Percentiles rank a stretch among this genome's conserved stretches.
Evolutionary conservation across 805 yeast species (phyloP).

Genomic region (Metschnikowia henanensis): DNA sequence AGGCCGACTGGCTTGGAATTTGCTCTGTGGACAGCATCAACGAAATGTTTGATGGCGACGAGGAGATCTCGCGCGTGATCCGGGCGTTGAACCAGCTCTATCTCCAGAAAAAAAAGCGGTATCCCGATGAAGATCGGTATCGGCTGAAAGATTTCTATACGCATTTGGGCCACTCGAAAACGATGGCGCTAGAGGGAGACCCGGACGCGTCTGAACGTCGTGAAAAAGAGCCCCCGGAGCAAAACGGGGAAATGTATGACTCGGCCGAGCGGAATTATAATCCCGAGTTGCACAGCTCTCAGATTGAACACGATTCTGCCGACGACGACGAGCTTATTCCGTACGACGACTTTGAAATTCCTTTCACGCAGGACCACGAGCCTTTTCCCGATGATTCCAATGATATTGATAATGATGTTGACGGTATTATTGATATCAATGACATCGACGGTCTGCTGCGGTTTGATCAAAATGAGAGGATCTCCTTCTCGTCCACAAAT

Average conservation of each 20-base stretch:
- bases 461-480: too few relatives aligned
- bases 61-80: conserved; percentile 31
- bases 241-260: too few relatives aligned
- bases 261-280: too few relatives aligned
- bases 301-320: neutral
- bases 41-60: conserved; percentile 36
- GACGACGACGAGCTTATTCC: conserved; percentile 15
- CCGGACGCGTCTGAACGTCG: conserved; percentile 4
- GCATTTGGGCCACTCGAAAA: conserved; percentile 30
- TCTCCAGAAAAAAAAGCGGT: conserved; percentile 27
- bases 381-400: neutral
- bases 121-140: conserved; percentile 42
- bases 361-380: conserved; percentile 3
- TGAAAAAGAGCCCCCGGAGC: conserved; percentile 5
- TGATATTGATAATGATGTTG: neutral
- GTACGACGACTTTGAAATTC: conserved; percentile 12
- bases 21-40: conserved; percentile 36
- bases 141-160: conserved; percentile 38
- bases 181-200: conserved; percentile 15
- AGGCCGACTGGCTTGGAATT: conserved; percentile 44
- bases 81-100: conserved; percentile 37
- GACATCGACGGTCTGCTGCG: too few relatives aligned
- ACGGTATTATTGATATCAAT: too few relatives aligned
- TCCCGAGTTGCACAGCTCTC: conserved; percentile 5
- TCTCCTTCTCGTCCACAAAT: too few relatives aligned